Conservation (phyloP, 1,284 basidiomycete species). For the Mycena citricolor region DNA sequence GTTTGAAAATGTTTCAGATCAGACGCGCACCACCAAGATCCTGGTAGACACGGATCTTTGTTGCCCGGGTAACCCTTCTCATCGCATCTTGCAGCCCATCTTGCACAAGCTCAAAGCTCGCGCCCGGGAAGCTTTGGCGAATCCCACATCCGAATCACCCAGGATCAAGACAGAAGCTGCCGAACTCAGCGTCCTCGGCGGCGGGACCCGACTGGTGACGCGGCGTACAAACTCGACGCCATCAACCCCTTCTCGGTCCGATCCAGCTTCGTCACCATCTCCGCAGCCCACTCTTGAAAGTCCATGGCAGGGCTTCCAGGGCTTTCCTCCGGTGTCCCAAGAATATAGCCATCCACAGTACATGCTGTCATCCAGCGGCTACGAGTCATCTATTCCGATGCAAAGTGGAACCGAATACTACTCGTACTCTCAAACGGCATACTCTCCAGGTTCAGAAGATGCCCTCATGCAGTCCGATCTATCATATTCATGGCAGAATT, state of each 20-base stretch:
- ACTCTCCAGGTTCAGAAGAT: constrained; percentile 29
- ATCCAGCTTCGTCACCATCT: constrained; percentile 35
- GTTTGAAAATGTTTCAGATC: constrained; percentile 53
- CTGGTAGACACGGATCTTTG: constrained; percentile 42
- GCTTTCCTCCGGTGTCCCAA: constrained; percentile 28
- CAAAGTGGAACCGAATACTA: constrained; percentile 32
- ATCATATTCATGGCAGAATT: constrained; percentile 50
- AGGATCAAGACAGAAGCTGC: constrained; percentile 56
- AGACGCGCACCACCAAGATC: constrained; percentile 54
- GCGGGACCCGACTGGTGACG: constrained; percentile 59
- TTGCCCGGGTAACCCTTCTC: neutral
- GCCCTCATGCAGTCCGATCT: constrained; percentile 37
- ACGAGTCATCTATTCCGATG: constrained; percentile 20
- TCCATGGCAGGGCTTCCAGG: constrained; percentile 31
- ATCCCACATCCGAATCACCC: constrained; percentile 24
- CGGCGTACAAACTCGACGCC: constrained; percentile 46
- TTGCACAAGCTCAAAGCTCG: constrained; percentile 54
- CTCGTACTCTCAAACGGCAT: constrained; percentile 24
- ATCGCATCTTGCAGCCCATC: constrained; percentile 47
- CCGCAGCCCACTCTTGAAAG: constrained; percentile 24
- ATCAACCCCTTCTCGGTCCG: constrained; percentile 44
- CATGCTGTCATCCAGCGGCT: constrained; percentile 4
- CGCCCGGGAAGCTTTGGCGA: constrained; percentile 40
- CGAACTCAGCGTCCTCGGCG: constrained; percentile 57
- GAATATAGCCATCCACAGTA: constrained; percentile 21